Percentiles rank a stretch among this genome's conserved stretches.
These are phyloP conservation scores for Piper longum DNA, from an alignment of 164 flowering plant genomes.

Conservation along the genomic window DNA sequence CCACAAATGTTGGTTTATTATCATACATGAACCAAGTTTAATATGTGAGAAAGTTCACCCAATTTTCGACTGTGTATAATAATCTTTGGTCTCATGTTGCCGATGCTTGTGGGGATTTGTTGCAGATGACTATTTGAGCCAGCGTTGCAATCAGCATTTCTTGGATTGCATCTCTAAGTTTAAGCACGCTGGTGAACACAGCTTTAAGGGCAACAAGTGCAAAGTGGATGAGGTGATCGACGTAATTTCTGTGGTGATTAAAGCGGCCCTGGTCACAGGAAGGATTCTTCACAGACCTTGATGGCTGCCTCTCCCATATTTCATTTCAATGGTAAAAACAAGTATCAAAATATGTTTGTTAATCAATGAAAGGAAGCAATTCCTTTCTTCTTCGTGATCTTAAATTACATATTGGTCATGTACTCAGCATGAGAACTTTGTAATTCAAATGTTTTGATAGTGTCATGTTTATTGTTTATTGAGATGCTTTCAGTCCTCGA, in stretches of 20 bases:
- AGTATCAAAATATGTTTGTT: not conserved
- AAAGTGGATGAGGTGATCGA: conserved; percentile 39
- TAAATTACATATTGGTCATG: too few relatives aligned
- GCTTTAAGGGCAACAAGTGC: conserved; percentile 62
- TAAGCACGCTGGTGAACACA: conserved; percentile 20
- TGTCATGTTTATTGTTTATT: too few relatives aligned
- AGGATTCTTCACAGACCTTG: conserved; percentile 41
- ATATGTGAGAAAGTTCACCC: too few relatives aligned
- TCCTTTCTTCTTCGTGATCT: too few relatives aligned
- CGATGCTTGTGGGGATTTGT: not conserved
- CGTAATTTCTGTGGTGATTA: conserved; percentile 48
- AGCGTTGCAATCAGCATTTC: conserved; percentile 55
- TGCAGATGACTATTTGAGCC: conserved; percentile 67
- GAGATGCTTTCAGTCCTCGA: too few relatives aligned
- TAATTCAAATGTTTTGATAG: too few relatives aligned
- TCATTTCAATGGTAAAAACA: not conserved
- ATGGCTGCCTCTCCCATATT: not conserved
- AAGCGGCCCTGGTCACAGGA: conserved; percentile 74
- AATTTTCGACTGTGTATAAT: not conserved
- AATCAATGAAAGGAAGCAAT: not conserved
- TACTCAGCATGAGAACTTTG: too few relatives aligned
- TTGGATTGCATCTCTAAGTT: conserved; percentile 44
- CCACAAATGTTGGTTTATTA: too few relatives aligned
- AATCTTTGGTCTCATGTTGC: too few relatives aligned
- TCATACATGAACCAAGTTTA: too few relatives aligned